These are phyloP conservation scores for Monosporascus sp. DNA, from an alignment of 2,329 filamentous ascomycete genomes.

Conservation along the genomic window DNA sequence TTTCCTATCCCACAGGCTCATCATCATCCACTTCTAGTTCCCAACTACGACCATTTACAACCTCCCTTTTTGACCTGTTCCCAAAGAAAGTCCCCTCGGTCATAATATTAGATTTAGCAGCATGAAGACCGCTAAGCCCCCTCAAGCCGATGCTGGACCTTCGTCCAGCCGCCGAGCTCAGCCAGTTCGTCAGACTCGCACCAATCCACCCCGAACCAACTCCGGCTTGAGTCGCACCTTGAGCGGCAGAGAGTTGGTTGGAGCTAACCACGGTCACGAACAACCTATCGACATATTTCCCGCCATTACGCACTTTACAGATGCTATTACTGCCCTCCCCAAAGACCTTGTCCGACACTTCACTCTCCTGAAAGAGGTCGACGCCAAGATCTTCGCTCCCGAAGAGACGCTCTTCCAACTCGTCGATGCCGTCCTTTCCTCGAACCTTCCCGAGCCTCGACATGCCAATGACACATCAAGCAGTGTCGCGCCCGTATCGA, in stretches of 20 bases:
- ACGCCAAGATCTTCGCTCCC: conserved; percentile 89
- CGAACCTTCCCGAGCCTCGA: conserved; percentile 41
- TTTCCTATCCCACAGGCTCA: neutral
- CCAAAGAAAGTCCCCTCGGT: neutral
- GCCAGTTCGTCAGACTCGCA: conserved; percentile 59
- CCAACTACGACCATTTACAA: neutral
- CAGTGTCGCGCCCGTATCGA: conserved; percentile 36
- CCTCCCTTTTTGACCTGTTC: neutral
- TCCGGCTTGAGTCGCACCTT: conserved; percentile 39
- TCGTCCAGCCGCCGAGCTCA: conserved; percentile 54
- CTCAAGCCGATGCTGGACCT: conserved; percentile 29
- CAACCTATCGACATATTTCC: conserved; percentile 63
- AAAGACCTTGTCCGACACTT: conserved; percentile 95
- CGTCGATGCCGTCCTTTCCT: conserved; percentile 57
- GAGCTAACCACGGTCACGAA: conserved; percentile 39
- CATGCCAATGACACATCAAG: conserved; percentile 38
- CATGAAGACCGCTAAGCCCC: conserved; percentile 53
- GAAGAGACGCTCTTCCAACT: conserved; percentile 77
- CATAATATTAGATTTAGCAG: conserved; percentile 9
- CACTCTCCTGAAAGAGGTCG: conserved; percentile 92
- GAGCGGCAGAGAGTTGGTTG: conserved; percentile 39
- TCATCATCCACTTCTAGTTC: neutral
- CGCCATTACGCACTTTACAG: conserved; percentile 72
- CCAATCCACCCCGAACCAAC: conserved; percentile 55
- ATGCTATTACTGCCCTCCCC: conserved; percentile 85